Base-by-base conservation (phyloP, 2,329 filamentous ascomycete genomes). In the Ascochyta lentis region DNA sequence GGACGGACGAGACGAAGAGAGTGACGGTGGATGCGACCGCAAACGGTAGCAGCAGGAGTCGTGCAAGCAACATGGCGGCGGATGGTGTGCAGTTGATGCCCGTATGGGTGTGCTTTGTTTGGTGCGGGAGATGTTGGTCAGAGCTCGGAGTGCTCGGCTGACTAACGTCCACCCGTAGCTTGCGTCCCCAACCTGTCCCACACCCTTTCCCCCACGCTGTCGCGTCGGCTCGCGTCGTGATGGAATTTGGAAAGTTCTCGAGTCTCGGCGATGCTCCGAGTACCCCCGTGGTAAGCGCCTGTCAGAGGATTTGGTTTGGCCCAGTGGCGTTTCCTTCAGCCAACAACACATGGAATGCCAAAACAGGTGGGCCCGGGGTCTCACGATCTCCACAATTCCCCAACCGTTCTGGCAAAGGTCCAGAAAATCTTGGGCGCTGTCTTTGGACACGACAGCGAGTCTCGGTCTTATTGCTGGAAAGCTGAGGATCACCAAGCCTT, bases 1-100 rank as follows among this genome's bases (percentile, higher is more conserved):
- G 87, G 64, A 99, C 85, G 37, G 95, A 93, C 80, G 97, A 94
- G 78, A 72, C 64, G 56, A 74, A 75, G 40, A 75, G 61, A 10
- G 73, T 75, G 16, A 75, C 66, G 15, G 71, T 67, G n/a, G 72
- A 74, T 33, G 77, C 71, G 64, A 74, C 57, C 49, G 78, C 72
- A 49, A 75, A 48, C 16, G 77, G 66, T 45, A 76, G 71, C 56
- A 79, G 56, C 22, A 76, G 52, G 22, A 75, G 66, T 37, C 65
- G 66, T 48, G 69, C 57, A 54, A 75, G 60, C 38, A 75, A 67
- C 77, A 79, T 79, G 8, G 54, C 72, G 64, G 56, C 42, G 43
- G 45, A 47, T 35, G 52, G 12, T 49, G 49, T 29, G 44, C 27
- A 37, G 29, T 33, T 50, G 43, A 29, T 23, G 37, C 47, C 24